A percentile compares a stretch with the other conserved stretches of the same genome.
These are phyloP conservation scores for Hanseniaspora jakobsenii DNA, from an alignment of 805 yeast genomes.

Conservation along the genomic window DNA sequence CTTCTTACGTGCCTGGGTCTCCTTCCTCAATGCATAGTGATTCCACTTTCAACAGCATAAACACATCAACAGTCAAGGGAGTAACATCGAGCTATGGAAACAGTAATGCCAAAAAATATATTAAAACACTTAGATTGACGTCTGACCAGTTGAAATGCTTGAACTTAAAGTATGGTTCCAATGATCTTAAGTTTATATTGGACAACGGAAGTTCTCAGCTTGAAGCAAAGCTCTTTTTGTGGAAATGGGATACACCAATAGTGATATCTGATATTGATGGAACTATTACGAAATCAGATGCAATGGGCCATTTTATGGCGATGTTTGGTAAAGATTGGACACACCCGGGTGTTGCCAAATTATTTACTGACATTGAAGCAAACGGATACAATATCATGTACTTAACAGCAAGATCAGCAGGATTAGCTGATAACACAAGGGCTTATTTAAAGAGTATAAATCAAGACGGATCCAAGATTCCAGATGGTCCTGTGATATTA, in stretches of 20 bases:
- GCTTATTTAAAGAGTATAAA: slow-evolving; percentile 64
- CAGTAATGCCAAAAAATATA: slow-evolving; percentile 34
- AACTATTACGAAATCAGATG: slow-evolving; percentile 94
- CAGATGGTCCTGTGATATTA: slow-evolving; percentile 83
- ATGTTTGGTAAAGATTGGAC: slow-evolving; percentile 97
- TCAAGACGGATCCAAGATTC: slow-evolving; percentile 55
- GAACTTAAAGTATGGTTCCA: slow-evolving; percentile 65
- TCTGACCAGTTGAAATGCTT: slow-evolving; percentile 75
- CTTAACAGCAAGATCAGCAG: slow-evolving; percentile 88
- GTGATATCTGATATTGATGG: slow-evolving; percentile 97
- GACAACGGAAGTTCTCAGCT: slow-evolving; percentile 73
- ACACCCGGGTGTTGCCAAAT: slow-evolving; percentile 84
- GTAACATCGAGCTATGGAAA: slow-evolving; percentile 6
- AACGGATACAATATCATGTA: slow-evolving; percentile 93
- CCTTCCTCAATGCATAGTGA: slow-evolving; percentile 15
- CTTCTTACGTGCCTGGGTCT: slow-evolving; percentile 1
- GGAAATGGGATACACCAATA: slow-evolving; percentile 77
- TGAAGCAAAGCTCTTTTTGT: slow-evolving; percentile 59
- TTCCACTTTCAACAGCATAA: slow-evolving; percentile 10
- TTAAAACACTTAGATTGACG: slow-evolving; percentile 80
- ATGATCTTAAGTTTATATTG: slow-evolving; percentile 65
- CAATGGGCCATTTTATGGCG: slow-evolving; percentile 87
- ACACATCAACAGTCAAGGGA: slow-evolving; percentile 17
- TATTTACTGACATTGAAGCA: slow-evolving; percentile 71
- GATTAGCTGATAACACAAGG: slow-evolving; percentile 86